Conservation (phyloP, 176 grass and related monocot genomes). For the Aegilops tauschii region DNA sequence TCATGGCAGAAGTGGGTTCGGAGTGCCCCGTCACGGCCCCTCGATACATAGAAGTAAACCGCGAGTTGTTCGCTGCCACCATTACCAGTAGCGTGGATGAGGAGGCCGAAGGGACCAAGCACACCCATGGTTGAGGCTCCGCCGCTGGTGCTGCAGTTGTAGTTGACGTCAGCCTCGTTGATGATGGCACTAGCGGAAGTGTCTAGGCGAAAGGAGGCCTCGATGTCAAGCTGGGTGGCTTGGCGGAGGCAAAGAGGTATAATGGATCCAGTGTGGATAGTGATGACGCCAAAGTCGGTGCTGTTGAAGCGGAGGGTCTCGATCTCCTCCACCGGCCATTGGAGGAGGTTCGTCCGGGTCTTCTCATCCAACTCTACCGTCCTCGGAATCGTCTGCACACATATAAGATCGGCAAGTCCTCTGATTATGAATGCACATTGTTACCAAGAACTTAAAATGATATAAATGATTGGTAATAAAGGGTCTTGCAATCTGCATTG, state of each 20-base stretch:
- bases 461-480: neutral
- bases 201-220: slow-evolving; percentile 44
- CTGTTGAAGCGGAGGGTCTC: slow-evolving; percentile 38
- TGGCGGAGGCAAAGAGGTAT: slow-evolving; percentile 14
- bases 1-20: slow-evolving; percentile 64
- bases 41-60: slow-evolving; percentile 57
- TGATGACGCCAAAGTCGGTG: slow-evolving; percentile 30
- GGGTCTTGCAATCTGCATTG: no score
- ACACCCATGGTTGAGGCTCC: slow-evolving; percentile 37
- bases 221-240: slow-evolving; percentile 53
- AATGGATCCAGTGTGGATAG: slow-evolving; percentile 32
- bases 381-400: slow-evolving; percentile 48
- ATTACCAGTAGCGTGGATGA: slow-evolving; percentile 29
- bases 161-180: slow-evolving; percentile 19
- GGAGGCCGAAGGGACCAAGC: slow-evolving; percentile 55
- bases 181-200: neutral
- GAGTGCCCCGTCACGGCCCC: slow-evolving; percentile 23
- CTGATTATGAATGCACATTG: neutral
- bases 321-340: slow-evolving; percentile 63
- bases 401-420: neutral
- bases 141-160: slow-evolving; percentile 49
- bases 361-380: slow-evolving; percentile 50
- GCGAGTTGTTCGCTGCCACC: slow-evolving; percentile 41
- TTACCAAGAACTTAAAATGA: neutral
- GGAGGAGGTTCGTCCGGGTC: slow-evolving; percentile 50